Evolutionary conservation across 495 filamentous ascomycete species (phyloP), one percentile per base, ranked within the genome.

Genomic region (Xylaria flabelliformis): DNA sequence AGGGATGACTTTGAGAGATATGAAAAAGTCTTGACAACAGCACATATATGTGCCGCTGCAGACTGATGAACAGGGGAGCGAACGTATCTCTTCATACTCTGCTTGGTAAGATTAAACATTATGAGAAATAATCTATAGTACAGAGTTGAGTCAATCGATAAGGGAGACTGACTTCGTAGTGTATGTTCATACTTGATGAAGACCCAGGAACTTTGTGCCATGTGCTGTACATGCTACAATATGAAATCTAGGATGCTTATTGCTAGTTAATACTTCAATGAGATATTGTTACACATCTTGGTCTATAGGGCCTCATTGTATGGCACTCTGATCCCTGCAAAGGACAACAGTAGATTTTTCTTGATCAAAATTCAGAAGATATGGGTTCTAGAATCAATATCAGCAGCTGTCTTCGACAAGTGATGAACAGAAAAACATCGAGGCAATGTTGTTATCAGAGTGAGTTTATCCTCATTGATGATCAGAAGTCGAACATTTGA

Each of bases 401-500:
- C 55, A 67, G 65, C n/a, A 5, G 3, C 13, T 44, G 65, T 21
- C 32, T 50, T 41, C 19, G 10, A 62, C 17, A 1, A 36, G 39
- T 4, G 12, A 44, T 62, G 24, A 50, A 36, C 26, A 56, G 29
- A 51, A 26, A 21, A 6, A 24, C 36, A 44, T 10, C 0, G 8
- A 42, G 12, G 17, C 21, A 1, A 29, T 48, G 55, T 46, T 70
- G 17, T 34, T 59, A 70, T 78, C 77, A 78, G 77, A 77, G 75
- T 77, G 62, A 32, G 64, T 73, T 51, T 77, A 29, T 78, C 77
- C 75, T 75, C 77, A 78, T 70, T 74, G 76, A 77, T 71, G 46
- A 68, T 78, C 76, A 75, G 77, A 70, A 78, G 77, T 78, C 77
- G 77, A 78, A 77, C 77, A 78, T 77, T 77, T 78, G 68, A 71